These are phyloP conservation scores for Euphorbia lathyris DNA, from an alignment of 345 rosid genomes.

Conservation along the genomic window DNA sequence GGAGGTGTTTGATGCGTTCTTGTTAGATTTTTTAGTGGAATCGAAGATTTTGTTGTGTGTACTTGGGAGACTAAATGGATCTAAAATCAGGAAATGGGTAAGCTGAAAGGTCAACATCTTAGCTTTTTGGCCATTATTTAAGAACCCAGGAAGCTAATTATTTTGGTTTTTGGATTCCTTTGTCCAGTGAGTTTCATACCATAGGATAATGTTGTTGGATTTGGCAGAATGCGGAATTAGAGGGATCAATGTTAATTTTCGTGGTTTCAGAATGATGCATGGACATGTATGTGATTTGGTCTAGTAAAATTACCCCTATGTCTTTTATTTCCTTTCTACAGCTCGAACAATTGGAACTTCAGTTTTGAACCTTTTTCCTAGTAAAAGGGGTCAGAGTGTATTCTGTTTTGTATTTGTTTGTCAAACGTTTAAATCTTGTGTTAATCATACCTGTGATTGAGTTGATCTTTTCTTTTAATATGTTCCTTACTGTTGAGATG, in stretches of 20 bases:
- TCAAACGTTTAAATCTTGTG: not conserved
- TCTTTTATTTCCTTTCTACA: not conserved
- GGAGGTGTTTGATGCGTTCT: not conserved
- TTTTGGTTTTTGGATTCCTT: not conserved
- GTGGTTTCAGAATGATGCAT: not conserved
- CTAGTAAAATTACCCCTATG: not conserved
- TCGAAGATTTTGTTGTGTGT: not conserved
- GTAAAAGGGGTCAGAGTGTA: not conserved
- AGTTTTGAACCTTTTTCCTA: not conserved
- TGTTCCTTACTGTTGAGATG: no score
- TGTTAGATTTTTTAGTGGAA: no score
- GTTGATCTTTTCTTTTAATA: not conserved
- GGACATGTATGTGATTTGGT: not conserved
- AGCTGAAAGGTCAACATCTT: slow-evolving; percentile 5
- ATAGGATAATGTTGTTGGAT: not conserved
- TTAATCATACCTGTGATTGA: not conserved
- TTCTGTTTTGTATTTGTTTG: not conserved
- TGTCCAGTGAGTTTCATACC: not conserved
- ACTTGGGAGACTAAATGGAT: not conserved
- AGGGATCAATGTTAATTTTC: not conserved
- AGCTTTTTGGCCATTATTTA: no score
- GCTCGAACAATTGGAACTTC: not conserved
- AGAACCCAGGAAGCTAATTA: no score
- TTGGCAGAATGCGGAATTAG: not conserved
- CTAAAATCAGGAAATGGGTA: not conserved